Evolutionary conservation across 1,139 yeast species (phyloP), one percentile per base, ranked within the genome.

Genomic region (Hyphopichia burtonii): DNA sequence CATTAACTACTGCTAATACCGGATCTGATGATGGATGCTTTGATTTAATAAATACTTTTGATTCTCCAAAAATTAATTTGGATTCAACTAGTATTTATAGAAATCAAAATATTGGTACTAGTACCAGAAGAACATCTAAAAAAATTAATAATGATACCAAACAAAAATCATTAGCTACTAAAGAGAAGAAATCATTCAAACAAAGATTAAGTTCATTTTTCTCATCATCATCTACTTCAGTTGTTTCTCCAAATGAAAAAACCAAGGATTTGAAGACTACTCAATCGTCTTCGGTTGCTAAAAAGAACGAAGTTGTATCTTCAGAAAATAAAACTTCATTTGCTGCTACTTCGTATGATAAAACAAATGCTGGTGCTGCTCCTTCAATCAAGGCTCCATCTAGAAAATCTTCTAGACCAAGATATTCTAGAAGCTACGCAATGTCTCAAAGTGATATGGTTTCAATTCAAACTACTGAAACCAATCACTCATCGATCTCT

Each of bases 381-480:
- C 34, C 34, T 8, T 25, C 28, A 25, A 31, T 4, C 9, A 10
- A 9, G 3, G 31, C 39, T 9, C 17, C 39, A n/a, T 30, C 39
- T 12, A 30, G 15, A n/a, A 30, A 18, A n/a, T 9, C 12, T 25
- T 10, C 28, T 9, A 25, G 11, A 25, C 36, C 20, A 12, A 37
- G 39, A 20, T 34, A 34, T 22, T 34, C 36, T 10, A 31, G 17
- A 19, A 37, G 15, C 12, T 22, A 22, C 19, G 23, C 38, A 14
- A 30, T 36, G 32, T 12, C 12, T 15, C 30, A 15, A 10, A 14
- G 31, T 38, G 73, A 68, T 50, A 46, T 56, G 41, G 47, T 55
- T 12, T 66, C 74, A 5, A 53, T 68, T 39, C 51, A 50, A 44
- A 57, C 69, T n/a, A 46, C 44, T 34, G 68, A 58, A n/a, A 51